Evolutionary conservation across 2,329 filamentous ascomycete genomes (phyloP).

Genomic region (Ceratocystis albifundus): DNA sequence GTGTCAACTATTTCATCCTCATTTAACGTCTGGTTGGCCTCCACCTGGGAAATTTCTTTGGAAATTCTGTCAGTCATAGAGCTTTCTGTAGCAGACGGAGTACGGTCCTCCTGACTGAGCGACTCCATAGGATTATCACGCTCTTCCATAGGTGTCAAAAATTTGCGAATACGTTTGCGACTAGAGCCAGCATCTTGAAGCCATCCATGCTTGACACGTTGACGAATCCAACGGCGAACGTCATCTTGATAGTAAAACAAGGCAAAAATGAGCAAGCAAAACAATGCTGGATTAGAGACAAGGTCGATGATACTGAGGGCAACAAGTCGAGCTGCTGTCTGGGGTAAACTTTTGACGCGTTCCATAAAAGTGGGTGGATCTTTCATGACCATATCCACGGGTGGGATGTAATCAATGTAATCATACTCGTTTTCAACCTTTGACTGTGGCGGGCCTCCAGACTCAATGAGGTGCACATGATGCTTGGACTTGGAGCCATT

Average conservation of each 20-base stretch:
- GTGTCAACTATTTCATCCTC: neutral
- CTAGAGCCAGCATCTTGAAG: slow-evolving; percentile 19
- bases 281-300: slow-evolving; percentile 43
- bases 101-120: neutral
- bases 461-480: slow-evolving; percentile 33
- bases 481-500: slow-evolving; percentile 28
- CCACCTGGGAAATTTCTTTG: neutral
- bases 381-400: slow-evolving; percentile 24
- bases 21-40: neutral
- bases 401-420: slow-evolving; percentile 29
- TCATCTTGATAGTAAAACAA: slow-evolving; percentile 39
- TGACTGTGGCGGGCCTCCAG: slow-evolving; percentile 26
- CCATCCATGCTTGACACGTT: slow-evolving; percentile 16
- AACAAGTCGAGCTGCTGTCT: slow-evolving; percentile 32
- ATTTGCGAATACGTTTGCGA: slow-evolving; percentile 19
- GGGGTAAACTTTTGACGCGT: slow-evolving; percentile 41
- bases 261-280: slow-evolving; percentile 36
- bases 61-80: slow-evolving; percentile 9
- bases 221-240: slow-evolving; percentile 30
- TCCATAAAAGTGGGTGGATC: slow-evolving; percentile 38
- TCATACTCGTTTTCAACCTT: slow-evolving; percentile 27
- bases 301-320: slow-evolving; percentile 40
- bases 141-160: slow-evolving; percentile 21
- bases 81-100: neutral
- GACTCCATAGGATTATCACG: slow-evolving; percentile 17